Evolutionary conservation across 1,139 yeast species (phyloP).

Genomic region (Suhomyces chickasaworum): DNA sequence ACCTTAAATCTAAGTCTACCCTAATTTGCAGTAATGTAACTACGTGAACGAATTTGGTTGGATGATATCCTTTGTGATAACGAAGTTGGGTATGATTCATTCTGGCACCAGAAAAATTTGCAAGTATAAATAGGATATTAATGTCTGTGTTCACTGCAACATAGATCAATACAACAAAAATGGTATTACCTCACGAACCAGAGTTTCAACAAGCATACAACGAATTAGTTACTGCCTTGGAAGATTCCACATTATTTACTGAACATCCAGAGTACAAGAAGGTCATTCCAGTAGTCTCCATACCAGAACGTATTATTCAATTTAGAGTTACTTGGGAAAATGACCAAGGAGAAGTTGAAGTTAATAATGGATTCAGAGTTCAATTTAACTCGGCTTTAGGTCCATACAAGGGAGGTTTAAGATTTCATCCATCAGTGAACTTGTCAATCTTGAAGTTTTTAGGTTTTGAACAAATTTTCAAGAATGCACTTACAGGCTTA

Average conservation of each 20-base stretch:
- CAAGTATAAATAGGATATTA: neutral
- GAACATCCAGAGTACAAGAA: slow-evolving; percentile 88
- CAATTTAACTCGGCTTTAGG: slow-evolving; percentile 98
- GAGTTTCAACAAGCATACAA: slow-evolving; percentile 98
- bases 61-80: neutral
- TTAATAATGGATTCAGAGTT: slow-evolving; percentile 96
- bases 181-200: slow-evolving; percentile 79
- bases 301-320: slow-evolving; percentile 95
- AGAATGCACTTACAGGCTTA: slow-evolving; percentile 95
- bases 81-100: neutral
- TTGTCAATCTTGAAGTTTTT: slow-evolving; percentile 92
- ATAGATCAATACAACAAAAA: slow-evolving; percentile 19
- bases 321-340: slow-evolving; percentile 99
- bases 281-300: slow-evolving; percentile 86
- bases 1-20: neutral
- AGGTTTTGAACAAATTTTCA: slow-evolving; percentile 98
- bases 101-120: neutral
- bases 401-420: slow-evolving; percentile 98
- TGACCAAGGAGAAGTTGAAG: slow-evolving; percentile 88
- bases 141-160: neutral
- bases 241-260: slow-evolving; percentile 87
- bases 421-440: slow-evolving; percentile 97
- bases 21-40: neutral
- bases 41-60: neutral
- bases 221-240: slow-evolving; percentile 85